These are phyloP conservation scores for Raddia guianensis DNA, from an alignment of 176 grass and related monocot genomes.

Conservation along the genomic window DNA sequence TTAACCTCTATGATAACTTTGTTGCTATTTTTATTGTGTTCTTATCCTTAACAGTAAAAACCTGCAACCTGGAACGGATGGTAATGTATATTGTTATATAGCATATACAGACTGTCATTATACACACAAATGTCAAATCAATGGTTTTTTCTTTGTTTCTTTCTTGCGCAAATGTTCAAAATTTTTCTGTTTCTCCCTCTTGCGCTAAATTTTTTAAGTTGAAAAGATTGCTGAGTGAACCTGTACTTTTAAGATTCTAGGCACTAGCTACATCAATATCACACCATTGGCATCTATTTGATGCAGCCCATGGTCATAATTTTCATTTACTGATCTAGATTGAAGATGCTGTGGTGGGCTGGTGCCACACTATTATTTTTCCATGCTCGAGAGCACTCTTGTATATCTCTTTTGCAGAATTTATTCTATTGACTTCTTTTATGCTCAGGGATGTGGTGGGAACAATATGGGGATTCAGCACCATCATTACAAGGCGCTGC, in stretches of 20 bases:
- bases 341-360: constrained; percentile 20
- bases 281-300: neutral
- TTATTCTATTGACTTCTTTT: constrained; percentile 14
- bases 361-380: neutral
- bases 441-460: constrained; percentile 89
- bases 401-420: neutral
- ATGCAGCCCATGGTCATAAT: neutral
- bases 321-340: neutral
- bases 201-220: neutral
- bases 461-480: constrained; percentile 89
- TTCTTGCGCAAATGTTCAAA: neutral
- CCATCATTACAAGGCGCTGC: constrained; percentile 73
- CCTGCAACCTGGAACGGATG: neutral
- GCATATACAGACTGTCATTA: neutral
- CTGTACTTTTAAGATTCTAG: constrained; percentile 23
- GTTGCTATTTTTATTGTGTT: neutral
- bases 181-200: neutral
- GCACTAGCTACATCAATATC: neutral
- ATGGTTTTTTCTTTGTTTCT: neutral
- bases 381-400: neutral
- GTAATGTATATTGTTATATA: neutral
- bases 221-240: neutral
- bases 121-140: neutral
- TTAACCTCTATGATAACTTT: neutral
- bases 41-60: neutral